Percentiles rank a stretch among this genome's conserved stretches.
Evolutionary conservation across 1,284 basidiomycete genomes (phyloP).

Genomic region (Marasmius sp.): DNA sequence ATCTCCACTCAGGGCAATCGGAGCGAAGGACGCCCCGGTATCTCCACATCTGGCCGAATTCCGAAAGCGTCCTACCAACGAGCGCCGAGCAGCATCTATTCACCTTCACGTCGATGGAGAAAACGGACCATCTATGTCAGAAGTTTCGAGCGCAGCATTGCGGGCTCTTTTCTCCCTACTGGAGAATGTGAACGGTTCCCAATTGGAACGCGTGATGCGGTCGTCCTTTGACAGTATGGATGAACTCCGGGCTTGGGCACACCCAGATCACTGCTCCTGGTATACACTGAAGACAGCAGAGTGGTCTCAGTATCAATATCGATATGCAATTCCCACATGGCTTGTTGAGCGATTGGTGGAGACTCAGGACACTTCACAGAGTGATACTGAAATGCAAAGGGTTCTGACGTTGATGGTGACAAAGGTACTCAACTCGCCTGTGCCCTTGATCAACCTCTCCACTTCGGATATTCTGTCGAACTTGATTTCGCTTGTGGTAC

Average conservation of each 20-base stretch:
- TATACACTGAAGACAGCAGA: slow-evolving; percentile 74
- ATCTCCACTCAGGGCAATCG: slow-evolving; percentile 44
- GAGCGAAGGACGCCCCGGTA: slow-evolving; percentile 65
- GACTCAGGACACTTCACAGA: slow-evolving; percentile 56
- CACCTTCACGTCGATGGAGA: slow-evolving; percentile 87
- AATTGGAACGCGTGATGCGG: slow-evolving; percentile 74
- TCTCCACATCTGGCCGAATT: slow-evolving; percentile 83
- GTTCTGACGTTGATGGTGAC: slow-evolving; percentile 83
- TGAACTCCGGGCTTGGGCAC: slow-evolving; percentile 66
- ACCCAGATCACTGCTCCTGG: slow-evolving; percentile 80
- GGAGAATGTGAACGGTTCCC: slow-evolving; percentile 75
- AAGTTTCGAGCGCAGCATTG: slow-evolving; percentile 77
- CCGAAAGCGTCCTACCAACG: slow-evolving; percentile 68
- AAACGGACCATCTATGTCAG: slow-evolving; percentile 73
- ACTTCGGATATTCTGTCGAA: slow-evolving; percentile 87
- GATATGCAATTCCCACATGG: slow-evolving; percentile 84
- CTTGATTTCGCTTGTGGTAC: slow-evolving; percentile 73
- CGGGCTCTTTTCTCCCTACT: slow-evolving; percentile 75
- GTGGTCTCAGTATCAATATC: slow-evolving; percentile 91
- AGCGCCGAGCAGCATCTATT: slow-evolving; percentile 84
- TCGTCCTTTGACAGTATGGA: slow-evolving; percentile 71
- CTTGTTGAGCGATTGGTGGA: slow-evolving; percentile 82
- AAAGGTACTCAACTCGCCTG: slow-evolving; percentile 80
- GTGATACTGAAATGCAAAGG: slow-evolving; percentile 54
- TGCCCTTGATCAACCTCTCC: slow-evolving; percentile 86